A percentile compares a stretch with the other conserved stretches of the same genome.
Evolutionary conservation across 2,329 filamentous ascomycete genomes (phyloP).

Genomic region (Mycogone perniciosa): DNA sequence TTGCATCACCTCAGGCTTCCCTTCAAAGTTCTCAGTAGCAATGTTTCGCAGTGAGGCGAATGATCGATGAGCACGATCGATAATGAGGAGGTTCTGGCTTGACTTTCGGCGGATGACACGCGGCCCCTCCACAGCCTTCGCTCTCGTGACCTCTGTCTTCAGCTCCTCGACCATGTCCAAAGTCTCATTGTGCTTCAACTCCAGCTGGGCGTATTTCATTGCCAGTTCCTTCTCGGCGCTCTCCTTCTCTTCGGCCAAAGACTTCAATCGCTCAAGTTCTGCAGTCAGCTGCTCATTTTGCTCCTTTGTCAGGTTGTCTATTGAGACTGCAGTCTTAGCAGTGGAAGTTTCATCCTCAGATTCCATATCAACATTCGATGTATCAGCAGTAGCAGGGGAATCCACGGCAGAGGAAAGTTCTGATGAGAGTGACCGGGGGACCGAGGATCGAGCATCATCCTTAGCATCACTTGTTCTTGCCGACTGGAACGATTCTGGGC

Average conservation of each 20-base stretch:
- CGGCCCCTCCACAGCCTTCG: constrained; percentile 58
- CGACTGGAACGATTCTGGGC: constrained; percentile 80
- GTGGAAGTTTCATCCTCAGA: constrained; percentile 37
- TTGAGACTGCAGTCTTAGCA: constrained; percentile 35
- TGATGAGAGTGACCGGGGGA: constrained; percentile 83
- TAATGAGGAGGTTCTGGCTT: constrained; percentile 78
- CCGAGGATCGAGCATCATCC: constrained; percentile 59
- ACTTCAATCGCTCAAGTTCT: constrained; percentile 67
- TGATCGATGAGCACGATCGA: constrained; percentile 86
- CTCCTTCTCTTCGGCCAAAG: constrained; percentile 69
- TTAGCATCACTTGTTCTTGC: constrained; percentile 64
- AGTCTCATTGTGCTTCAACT: constrained; percentile 73
- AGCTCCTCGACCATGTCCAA: constrained; percentile 85
- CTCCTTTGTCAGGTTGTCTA: constrained; percentile 34
- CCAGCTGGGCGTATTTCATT: constrained; percentile 74
- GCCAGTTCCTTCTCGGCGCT: constrained; percentile 65
- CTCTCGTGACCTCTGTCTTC: constrained; percentile 76
- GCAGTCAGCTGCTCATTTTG: constrained; percentile 30
- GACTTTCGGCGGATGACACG: constrained; percentile 86
- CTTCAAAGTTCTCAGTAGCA: constrained; percentile 77
- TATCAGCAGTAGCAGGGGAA: constrained; percentile 59
- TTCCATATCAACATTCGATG: constrained; percentile 49
- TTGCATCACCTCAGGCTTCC: constrained; percentile 76
- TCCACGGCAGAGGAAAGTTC: constrained; percentile 86
- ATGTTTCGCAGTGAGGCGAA: constrained; percentile 86